Evolutionary conservation across 805 yeast species (phyloP).

Genomic region (Kuraishia hungarica): DNA sequence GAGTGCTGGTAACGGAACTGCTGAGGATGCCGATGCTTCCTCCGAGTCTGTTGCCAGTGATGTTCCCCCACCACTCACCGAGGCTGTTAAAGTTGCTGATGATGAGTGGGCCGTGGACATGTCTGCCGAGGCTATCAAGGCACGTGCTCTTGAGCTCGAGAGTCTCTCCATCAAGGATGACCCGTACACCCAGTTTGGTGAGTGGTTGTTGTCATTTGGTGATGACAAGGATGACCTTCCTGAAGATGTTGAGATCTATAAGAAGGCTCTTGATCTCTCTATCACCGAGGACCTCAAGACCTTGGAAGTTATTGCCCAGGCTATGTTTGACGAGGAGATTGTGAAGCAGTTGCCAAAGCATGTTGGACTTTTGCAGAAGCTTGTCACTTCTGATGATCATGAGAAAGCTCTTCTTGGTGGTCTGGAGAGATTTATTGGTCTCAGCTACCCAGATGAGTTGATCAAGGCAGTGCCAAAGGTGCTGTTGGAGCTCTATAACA

Average conservation of each 20-base stretch:
- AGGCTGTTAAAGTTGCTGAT: conserved; percentile 63
- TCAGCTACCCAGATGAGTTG: conserved; percentile 60
- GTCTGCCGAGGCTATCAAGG: conserved; percentile 91
- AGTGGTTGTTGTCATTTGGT: conserved; percentile 62
- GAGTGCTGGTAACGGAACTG: conserved; percentile 19
- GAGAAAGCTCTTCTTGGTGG: conserved; percentile 94
- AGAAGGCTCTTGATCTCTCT: conserved; percentile 75
- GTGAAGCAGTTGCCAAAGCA: conserved; percentile 67
- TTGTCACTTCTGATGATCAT: conserved; percentile 56
- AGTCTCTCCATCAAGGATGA: conserved; percentile 37
- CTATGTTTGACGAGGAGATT: conserved; percentile 72
- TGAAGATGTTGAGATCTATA: conserved; percentile 84
- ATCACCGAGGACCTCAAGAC: conserved; percentile 67
- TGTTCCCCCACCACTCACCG: conserved; percentile 65
- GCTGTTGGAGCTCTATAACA: conserved; percentile 71
- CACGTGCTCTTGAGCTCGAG: conserved; percentile 83
- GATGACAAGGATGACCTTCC: conserved; percentile 57
- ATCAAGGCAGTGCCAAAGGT: conserved; percentile 74
- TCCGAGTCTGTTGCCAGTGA: conserved; percentile 52
- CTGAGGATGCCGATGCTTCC: conserved; percentile 28
- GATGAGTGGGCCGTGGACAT: conserved; percentile 98
- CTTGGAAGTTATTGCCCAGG: conserved; percentile 88
- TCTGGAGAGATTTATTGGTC: conserved; percentile 84
- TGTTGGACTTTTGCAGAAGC: conserved; percentile 73
- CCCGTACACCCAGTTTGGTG: conserved; percentile 73